A percentile compares a stretch with the other conserved stretches of the same genome.
phyloP scores from a whole-genome alignment of 768 basidiomycete species.

The Pleurotus eryngii region DNA sequence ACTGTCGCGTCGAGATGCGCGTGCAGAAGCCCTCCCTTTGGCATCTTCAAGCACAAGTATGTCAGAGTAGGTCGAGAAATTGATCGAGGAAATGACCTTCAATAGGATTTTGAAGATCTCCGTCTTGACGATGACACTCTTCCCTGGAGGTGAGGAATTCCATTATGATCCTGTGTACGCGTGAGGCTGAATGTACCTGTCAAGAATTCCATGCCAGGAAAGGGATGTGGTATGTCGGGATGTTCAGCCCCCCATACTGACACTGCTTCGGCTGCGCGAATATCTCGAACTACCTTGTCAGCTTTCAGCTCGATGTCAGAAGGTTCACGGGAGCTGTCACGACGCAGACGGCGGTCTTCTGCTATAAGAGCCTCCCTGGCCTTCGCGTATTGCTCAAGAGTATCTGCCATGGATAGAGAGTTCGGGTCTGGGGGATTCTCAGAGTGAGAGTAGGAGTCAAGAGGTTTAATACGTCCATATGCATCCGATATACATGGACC shows the following conservation, averaged over 20 bases:
- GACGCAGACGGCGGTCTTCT: slow-evolving; percentile 47
- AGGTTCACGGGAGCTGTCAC: slow-evolving; percentile 35
- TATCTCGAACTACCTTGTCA: slow-evolving; percentile 50
- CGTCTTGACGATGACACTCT: slow-evolving; percentile 56
- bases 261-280: slow-evolving; percentile 52
- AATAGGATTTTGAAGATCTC: slow-evolving; percentile 57
- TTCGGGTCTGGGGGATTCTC: too few relatives aligned
- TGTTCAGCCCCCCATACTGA: slow-evolving; percentile 59
- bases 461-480: neutral
- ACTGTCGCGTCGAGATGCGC: slow-evolving; percentile 75
- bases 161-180: neutral
- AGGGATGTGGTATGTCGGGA: slow-evolving; percentile 54
- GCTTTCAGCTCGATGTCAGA: slow-evolving; percentile 45
- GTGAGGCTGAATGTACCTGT: slow-evolving; percentile 40
- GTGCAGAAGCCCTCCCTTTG: slow-evolving; percentile 75
- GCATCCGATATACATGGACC: neutral
- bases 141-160: slow-evolving; percentile 32
- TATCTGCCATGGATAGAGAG: neutral
- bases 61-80: neutral
- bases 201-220: slow-evolving; percentile 78
- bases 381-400: slow-evolving; percentile 25
- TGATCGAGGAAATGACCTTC: slow-evolving; percentile 38
- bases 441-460: too few relatives aligned
- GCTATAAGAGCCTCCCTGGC: slow-evolving; percentile 34
- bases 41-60: slow-evolving; percentile 48